Conservation (phyloP, 441 rosid species). For the Francoa sonchifolia region DNA sequence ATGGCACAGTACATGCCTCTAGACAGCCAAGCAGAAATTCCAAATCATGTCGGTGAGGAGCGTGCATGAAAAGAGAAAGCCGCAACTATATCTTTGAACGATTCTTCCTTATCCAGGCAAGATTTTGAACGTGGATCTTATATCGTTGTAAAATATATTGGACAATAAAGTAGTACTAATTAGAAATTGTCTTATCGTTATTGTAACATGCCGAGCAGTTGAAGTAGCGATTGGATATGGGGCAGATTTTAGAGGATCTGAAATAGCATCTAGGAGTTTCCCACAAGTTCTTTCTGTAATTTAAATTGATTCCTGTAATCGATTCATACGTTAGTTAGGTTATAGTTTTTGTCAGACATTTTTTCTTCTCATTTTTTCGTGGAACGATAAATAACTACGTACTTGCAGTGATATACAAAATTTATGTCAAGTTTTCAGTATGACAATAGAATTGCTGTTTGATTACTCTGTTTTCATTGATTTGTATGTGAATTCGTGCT, state of each 20-base stretch:
- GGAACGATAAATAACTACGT: too few species aligned
- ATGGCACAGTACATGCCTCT: conserved; percentile 99
- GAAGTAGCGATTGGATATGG: conserved; percentile 13
- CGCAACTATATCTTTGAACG: too few species aligned
- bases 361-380: too few species aligned
- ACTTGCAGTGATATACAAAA: too few species aligned
- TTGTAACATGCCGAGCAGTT: conserved; percentile 13
- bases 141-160: conserved; percentile 18
- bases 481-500: too few species aligned
- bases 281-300: conserved; percentile 3
- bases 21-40: conserved; percentile 74
- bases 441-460: too few species aligned
- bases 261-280: conserved; percentile 13
- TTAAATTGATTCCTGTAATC: conserved; percentile 1
- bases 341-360: not conserved
- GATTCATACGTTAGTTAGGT: not conserved
- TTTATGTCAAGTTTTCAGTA: too few species aligned
- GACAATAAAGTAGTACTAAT: conserved; percentile 18
- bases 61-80: conserved; percentile 28
- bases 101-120: conserved; percentile 5
- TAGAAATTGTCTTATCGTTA: conserved; percentile 13
- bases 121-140: conserved; percentile 15
- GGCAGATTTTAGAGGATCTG: conserved; percentile 13
- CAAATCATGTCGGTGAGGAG: conserved; percentile 48
- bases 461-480: too few species aligned